phyloP scores from a whole-genome alignment of 164 flowering plant species.

The Sedum album region DNA sequence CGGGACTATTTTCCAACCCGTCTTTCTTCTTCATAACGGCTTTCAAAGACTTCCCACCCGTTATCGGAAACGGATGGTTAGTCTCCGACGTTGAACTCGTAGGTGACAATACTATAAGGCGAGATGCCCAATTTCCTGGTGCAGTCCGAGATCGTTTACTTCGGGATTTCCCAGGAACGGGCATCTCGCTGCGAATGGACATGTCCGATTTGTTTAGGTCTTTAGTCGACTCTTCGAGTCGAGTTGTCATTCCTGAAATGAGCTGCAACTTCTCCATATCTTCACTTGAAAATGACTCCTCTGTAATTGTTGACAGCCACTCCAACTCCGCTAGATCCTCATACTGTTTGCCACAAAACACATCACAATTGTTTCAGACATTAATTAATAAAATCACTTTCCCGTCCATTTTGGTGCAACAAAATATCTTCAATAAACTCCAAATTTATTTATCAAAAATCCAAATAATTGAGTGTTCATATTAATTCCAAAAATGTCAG shows the following conservation, averaged over 20 bases:
- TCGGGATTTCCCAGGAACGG: constrained; percentile 5
- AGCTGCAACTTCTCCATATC: constrained; percentile 20
- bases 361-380: not conserved
- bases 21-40: constrained; percentile 18
- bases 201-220: not conserved
- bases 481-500: constrained; percentile 1
- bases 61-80: constrained; percentile 6
- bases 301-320: constrained; percentile 59
- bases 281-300: constrained; percentile 66
- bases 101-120: constrained; percentile 34
- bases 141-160: constrained; percentile 28
- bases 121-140: constrained; percentile 58
- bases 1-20: not conserved
- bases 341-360: constrained; percentile 5
- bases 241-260: constrained; percentile 7
- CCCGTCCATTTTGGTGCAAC: not conserved
- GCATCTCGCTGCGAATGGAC: not conserved
- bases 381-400: not conserved
- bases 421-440: not conserved
- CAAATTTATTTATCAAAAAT: not conserved
- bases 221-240: not conserved
- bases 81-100: constrained; percentile 18
- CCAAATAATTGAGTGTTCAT: not conserved
- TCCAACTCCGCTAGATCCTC: constrained; percentile 44
- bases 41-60: constrained; percentile 20